Evolutionary conservation across 805 yeast genomes (phyloP).

Genomic region (Maudiozyma saulgeensis): DNA sequence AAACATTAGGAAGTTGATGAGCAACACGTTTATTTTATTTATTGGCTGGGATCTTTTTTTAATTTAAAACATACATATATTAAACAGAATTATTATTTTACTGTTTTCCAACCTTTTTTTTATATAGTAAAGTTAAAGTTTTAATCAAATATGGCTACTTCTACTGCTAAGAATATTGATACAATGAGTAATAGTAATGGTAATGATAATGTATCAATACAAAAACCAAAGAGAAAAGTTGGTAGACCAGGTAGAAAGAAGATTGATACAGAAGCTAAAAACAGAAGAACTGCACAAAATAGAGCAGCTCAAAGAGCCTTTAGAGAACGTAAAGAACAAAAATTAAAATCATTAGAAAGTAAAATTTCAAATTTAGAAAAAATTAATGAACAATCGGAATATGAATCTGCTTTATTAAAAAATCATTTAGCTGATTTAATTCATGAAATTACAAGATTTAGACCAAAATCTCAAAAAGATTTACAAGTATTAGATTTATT

Average conservation of each 20-base stretch:
- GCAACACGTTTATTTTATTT: too few relatives aligned
- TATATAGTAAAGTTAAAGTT: too few relatives aligned
- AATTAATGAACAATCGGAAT: slow-evolving; percentile 54
- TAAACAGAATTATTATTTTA: too few relatives aligned
- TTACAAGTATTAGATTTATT: slow-evolving; percentile 6
- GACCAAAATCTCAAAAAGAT: slow-evolving; percentile 30
- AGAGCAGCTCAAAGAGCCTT: slow-evolving; percentile 98
- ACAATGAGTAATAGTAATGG: too few relatives aligned
- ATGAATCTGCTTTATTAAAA: slow-evolving; percentile 66
- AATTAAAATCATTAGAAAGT: slow-evolving; percentile 75
- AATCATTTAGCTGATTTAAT: slow-evolving; percentile 69
- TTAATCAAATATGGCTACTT: too few relatives aligned
- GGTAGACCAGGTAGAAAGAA: slow-evolving; percentile 77
- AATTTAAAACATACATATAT: too few relatives aligned
- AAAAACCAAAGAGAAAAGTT: slow-evolving; percentile 16
- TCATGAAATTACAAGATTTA: slow-evolving; percentile 55
- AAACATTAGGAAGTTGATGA: too few relatives aligned
- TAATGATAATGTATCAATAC: background rate
- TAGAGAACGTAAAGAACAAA: slow-evolving; percentile 84
- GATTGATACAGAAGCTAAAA: slow-evolving; percentile 66
- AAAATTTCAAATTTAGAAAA: slow-evolving; percentile 65
- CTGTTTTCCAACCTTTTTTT: too few relatives aligned
- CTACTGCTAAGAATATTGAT: too few relatives aligned
- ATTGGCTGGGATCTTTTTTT: too few relatives aligned
- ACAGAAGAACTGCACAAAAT: slow-evolving; percentile 90